These are phyloP conservation scores for Hysterangium stoloniferum DNA, from an alignment of 768 basidiomycete species.

Conservation along the genomic window DNA sequence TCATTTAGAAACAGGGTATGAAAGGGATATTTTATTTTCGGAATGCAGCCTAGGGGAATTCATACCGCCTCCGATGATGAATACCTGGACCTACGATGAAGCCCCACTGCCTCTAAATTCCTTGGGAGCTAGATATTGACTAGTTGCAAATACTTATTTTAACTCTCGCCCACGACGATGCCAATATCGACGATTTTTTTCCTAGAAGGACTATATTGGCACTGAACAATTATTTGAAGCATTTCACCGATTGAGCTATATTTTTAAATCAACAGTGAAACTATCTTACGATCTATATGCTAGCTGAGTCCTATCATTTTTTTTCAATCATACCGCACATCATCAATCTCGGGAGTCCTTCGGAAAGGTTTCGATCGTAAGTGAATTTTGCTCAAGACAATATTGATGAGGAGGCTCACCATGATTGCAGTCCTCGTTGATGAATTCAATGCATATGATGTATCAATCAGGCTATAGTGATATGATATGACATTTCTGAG, in stretches of 20 bases:
- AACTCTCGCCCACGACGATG: background rate
- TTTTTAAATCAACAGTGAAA: background rate
- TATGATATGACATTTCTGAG: conserved; percentile 42
- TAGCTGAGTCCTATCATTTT: background rate
- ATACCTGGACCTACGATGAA: too few species aligned
- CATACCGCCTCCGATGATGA: too few species aligned
- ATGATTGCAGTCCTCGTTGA: conserved; percentile 5
- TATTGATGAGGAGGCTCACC: background rate
- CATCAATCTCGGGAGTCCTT: conserved; percentile 35
- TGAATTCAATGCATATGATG: conserved; percentile 51
- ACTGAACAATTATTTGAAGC: background rate
- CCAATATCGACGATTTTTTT: background rate
- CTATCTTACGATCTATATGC: background rate
- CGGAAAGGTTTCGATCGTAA: conserved; percentile 34
- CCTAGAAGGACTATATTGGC: background rate
- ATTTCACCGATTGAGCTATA: background rate
- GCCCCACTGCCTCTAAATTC: too few species aligned
- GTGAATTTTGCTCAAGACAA: conserved; percentile 9
- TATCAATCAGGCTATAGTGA: conserved; percentile 39
- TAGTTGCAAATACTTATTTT: background rate
- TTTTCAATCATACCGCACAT: background rate
- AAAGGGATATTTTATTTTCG: too few species aligned
- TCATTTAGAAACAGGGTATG: too few species aligned
- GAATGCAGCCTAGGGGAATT: too few species aligned
- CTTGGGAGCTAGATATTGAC: too few species aligned